Conservation (phyloP, 306 rosid genomes). For the Citrullus amarus region DNA sequence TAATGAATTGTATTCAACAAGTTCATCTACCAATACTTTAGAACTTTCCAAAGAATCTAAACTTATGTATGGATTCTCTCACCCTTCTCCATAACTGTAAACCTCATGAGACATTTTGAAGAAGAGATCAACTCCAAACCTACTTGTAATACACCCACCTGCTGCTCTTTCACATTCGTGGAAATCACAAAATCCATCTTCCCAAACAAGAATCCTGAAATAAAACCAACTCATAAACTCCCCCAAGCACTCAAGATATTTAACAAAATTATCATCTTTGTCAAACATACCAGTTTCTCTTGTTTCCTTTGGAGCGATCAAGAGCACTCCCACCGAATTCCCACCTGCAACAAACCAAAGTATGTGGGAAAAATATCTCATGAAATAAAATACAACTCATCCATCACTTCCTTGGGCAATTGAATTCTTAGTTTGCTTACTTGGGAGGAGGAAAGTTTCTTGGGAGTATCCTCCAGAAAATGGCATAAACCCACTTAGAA, state of each 20-base stretch:
- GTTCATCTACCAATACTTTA: background rate
- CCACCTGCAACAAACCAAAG: slow-evolving; percentile 47
- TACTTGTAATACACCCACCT: slow-evolving; percentile 30
- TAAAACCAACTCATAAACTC: background rate
- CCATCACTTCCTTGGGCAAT: background rate
- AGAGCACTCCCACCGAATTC: slow-evolving; percentile 68
- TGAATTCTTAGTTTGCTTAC: slow-evolving; percentile 20
- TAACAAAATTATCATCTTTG: slow-evolving; percentile 8
- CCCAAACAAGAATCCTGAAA: slow-evolving; percentile 90
- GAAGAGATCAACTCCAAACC: slow-evolving; percentile 77
- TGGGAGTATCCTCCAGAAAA: slow-evolving; percentile 80
- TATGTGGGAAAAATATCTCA: background rate
- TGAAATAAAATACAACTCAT: background rate
- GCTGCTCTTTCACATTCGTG: slow-evolving; percentile 57
- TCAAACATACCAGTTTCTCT: slow-evolving; percentile 59
- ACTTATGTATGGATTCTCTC: slow-evolving; percentile 14
- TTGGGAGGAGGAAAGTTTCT: slow-evolving; percentile 87
- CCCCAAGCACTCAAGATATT: background rate
- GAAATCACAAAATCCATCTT: slow-evolving; percentile 90
- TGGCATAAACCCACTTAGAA: slow-evolving; percentile 84
- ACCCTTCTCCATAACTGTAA: slow-evolving; percentile 92
- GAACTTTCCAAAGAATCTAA: background rate
- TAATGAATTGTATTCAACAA: background rate
- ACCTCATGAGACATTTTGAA: slow-evolving; percentile 99
- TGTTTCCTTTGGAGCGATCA: slow-evolving; percentile 81